A percentile compares a stretch with the other conserved stretches of the same genome.
These are phyloP conservation scores for Pistacia atlantica DNA, from an alignment of 345 rosid species.

Conservation along the genomic window DNA sequence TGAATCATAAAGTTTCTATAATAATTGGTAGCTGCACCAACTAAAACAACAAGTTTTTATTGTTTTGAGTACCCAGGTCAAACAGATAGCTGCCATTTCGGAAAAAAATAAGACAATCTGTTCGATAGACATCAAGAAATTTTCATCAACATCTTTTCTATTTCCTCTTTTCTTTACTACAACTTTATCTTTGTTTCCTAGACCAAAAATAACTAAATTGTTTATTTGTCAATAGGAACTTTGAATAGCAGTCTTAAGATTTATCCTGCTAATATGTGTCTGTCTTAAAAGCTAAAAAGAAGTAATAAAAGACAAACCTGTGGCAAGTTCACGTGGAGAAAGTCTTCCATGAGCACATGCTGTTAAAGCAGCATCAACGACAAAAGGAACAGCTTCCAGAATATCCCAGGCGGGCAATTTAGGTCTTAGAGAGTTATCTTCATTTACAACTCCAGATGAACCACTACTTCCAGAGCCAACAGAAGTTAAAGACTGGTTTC, in stretches of 20 bases:
- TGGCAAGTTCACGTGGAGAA: conserved; percentile 95
- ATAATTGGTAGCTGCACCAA: conserved; percentile 9
- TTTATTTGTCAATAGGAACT: too few relatives aligned
- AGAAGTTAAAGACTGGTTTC: conserved; percentile 57
- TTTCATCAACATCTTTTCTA: too few relatives aligned
- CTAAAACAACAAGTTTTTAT: not conserved
- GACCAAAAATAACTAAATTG: too few relatives aligned
- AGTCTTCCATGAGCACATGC: conserved; percentile 95
- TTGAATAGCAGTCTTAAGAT: not conserved
- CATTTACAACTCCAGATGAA: conserved; percentile 73
- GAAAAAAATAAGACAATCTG: not conserved
- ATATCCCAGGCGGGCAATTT: conserved; percentile 95
- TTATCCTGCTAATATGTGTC: not conserved
- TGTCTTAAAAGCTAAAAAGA: not conserved
- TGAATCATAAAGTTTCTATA: not conserved
- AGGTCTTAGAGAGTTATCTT: conserved; percentile 63
- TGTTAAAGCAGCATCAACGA: conserved; percentile 92
- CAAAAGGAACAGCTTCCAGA: conserved; percentile 89
- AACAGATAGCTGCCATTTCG: not conserved
- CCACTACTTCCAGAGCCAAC: conserved; percentile 79
- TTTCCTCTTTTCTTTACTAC: too few relatives aligned
- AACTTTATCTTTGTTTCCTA: too few relatives aligned
- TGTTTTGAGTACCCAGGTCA: not conserved
- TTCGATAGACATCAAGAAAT: not conserved
- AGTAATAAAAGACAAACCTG: conserved; percentile 58